These are phyloP conservation scores for Calonectria pseudoreteaudii DNA, from an alignment of 2,329 filamentous ascomycete genomes.

Conservation along the genomic window DNA sequence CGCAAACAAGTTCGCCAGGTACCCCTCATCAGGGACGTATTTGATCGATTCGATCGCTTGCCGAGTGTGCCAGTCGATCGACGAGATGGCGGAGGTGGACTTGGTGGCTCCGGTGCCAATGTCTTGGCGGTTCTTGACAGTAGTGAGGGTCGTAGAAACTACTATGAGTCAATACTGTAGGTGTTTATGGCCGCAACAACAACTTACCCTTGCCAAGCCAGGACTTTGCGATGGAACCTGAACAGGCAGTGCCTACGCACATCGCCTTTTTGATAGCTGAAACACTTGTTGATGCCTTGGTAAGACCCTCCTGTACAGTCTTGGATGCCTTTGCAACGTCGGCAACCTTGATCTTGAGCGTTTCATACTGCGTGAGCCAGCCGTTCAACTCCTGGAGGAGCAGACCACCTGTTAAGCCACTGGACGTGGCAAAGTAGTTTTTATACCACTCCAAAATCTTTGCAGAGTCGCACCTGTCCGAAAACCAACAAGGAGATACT, in stretches of 20 bases:
- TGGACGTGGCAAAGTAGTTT: neutral
- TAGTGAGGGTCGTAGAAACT: neutral
- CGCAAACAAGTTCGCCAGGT: neutral
- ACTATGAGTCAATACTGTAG: neutral
- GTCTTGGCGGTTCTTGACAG: neutral
- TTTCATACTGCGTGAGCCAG: neutral
- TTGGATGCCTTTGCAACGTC: slow-evolving; percentile 1
- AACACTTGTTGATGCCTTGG: neutral
- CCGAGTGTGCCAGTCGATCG: neutral
- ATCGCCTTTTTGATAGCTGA: neutral
- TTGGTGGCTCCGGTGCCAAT: neutral
- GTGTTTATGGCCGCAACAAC: no score
- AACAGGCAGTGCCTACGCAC: neutral
- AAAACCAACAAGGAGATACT: neutral
- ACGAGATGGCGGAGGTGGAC: neutral
- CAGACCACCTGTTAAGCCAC: neutral
- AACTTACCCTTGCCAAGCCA: neutral
- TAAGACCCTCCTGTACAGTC: neutral
- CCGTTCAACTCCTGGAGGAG: neutral
- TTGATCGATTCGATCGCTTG: neutral
- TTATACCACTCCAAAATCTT: neutral
- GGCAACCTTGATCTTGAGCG: neutral
- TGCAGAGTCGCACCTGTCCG: neutral
- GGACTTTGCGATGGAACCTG: neutral
- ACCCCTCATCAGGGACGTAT: neutral